Base-by-base conservation (phyloP, 768 basidiomycete species). In the Leccinum boreale region DNA sequence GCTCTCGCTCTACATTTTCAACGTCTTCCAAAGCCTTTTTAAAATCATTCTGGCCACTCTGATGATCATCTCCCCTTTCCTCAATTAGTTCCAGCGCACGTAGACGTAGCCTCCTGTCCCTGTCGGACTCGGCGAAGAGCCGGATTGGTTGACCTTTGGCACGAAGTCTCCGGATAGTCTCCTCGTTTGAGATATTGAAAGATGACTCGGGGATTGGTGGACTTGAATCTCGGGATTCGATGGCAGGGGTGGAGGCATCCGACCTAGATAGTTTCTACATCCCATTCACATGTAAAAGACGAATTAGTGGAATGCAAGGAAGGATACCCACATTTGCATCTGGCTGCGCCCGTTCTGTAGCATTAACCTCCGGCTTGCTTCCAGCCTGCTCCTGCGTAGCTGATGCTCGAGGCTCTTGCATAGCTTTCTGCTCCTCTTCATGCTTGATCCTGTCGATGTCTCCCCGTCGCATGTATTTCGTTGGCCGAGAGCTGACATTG, bases 31-130 rank as follows among this genome's bases (percentile, higher is more conserved):
- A 70, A 1, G 83, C 90, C 78, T 86, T 90, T 70, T 87, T 93
- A 75, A 98, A 98, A 70, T 98, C 97, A 67, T 98, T 98, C 71
- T 94, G 92, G 1, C 93, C 92, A 24, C 86, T 89, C 52, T 85
- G 85, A 33, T 85, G 80, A 56, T 92, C 88, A 58, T 85, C 82
- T 3, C 86, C 90, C 54, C 87, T 89, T 74, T 94, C 92, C 68
- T 99, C 97, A 55, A 98, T 91, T 36, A 99, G 84, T 70, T 99
- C 97, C 15, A 99, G 77, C 1, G 97, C 96, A 52, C 97, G 85
- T 14, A 99, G 76, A 14, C 97, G 85, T 14, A 98, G 75, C 31
- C 94, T 79, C 10, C 97, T 82, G 26, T 98, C 97, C 76, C 94
- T 93, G 77, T 99, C 97, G 0, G 87, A 85, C 71, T 99, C 97